Evolutionary conservation across 2,329 filamentous ascomycete species (phyloP).

Genomic region (Trichoderma semiorbis): DNA sequence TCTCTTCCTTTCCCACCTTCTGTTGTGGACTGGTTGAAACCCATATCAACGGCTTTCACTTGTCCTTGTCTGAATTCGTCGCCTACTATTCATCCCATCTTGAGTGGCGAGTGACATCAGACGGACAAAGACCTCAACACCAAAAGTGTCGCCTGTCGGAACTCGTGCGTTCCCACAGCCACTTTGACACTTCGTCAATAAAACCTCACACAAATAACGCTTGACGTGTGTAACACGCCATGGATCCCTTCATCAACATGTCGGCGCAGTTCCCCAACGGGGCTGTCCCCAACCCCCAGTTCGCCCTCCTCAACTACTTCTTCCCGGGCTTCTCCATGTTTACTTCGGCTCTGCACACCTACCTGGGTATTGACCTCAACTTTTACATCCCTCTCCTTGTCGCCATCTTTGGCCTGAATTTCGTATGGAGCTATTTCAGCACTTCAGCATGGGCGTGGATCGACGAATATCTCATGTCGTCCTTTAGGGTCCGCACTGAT

Average conservation of each 20-base stretch:
- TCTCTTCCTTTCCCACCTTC: not conserved
- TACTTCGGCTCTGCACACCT: slow-evolving; percentile 50
- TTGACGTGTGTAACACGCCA: slow-evolving; percentile 9
- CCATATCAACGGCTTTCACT: not conserved
- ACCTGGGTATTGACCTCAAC: slow-evolving; percentile 60
- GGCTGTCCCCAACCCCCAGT: slow-evolving; percentile 33
- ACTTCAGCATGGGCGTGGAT: slow-evolving; percentile 47
- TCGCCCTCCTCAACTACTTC: slow-evolving; percentile 57
- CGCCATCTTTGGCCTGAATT: slow-evolving; percentile 44
- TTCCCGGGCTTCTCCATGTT: slow-evolving; percentile 63
- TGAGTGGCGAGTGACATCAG: not conserved
- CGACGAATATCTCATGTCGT: slow-evolving; percentile 58
- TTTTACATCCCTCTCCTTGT: slow-evolving; percentile 59
- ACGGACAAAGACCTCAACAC: too few species aligned
- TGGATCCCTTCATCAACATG: slow-evolving; percentile 27
- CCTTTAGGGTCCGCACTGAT: slow-evolving; percentile 62
- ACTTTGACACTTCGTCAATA: not conserved
- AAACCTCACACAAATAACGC: not conserved
- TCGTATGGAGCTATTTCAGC: slow-evolving; percentile 52
- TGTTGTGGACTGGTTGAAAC: not conserved
- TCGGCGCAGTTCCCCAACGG: slow-evolving; percentile 20
- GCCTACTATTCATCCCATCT: not conserved
- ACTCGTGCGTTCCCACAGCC: not conserved
- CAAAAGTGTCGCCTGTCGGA: not conserved
- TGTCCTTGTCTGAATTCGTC: not conserved